Percentiles rank a stretch among this genome's conserved stretches.
These are phyloP conservation scores for Fusarium sp. DNA, from an alignment of 2,329 filamentous ascomycete genomes.

Conservation along the genomic window DNA sequence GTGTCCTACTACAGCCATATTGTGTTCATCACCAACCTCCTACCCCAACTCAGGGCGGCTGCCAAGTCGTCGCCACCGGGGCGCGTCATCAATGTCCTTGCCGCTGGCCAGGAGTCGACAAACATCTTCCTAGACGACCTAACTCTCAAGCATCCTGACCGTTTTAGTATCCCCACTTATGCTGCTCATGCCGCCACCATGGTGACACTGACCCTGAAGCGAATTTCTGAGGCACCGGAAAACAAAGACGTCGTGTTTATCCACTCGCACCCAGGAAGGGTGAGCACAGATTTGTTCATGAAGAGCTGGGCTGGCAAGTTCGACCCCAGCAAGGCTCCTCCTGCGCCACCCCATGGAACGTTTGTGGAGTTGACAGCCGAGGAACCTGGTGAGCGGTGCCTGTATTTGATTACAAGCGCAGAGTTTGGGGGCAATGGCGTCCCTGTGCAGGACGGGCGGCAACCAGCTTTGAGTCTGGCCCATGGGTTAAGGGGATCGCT, in stretches of 20 bases:
- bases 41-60: not conserved
- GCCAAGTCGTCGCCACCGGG: not conserved
- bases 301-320: not conserved
- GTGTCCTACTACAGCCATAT: not conserved
- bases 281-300: not conserved
- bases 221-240: not conserved
- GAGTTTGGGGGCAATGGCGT: not conserved
- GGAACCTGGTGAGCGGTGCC: not conserved
- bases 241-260: not conserved
- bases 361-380: not conserved
- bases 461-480: not conserved
- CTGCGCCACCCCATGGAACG: not conserved
- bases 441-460: not conserved
- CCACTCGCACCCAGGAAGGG: not conserved
- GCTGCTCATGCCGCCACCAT: not conserved
- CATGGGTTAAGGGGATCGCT: not conserved
- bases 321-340: not conserved
- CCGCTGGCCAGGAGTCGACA: not conserved
- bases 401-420: not conserved
- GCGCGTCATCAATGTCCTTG: not conserved
- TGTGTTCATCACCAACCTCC: not conserved
- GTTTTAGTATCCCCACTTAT: not conserved
- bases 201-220: not conserved
- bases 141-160: not conserved
- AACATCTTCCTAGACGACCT: not conserved